phyloP scores from a whole-genome alignment of 257 asterid genomes.

The Salvia rosmarinus region DNA sequence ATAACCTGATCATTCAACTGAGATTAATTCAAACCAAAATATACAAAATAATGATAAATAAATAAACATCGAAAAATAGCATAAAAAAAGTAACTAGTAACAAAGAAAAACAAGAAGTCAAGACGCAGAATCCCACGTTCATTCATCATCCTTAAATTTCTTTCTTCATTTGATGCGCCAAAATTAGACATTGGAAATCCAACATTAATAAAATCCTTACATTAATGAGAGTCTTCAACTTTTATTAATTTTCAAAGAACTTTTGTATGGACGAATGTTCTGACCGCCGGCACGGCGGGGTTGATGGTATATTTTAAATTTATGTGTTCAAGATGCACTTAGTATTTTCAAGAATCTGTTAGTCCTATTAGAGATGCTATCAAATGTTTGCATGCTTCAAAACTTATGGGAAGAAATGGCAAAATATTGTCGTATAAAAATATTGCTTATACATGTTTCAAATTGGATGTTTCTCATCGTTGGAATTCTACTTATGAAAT shows the following conservation, averaged over 20 bases:
- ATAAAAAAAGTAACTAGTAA: not conserved
- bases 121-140: conserved; percentile 55
- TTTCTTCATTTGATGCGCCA: conserved; percentile 5
- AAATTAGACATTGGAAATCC: conserved; percentile 38
- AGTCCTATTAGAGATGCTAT: too few species aligned
- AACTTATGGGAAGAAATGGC: too few species aligned
- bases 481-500: too few species aligned
- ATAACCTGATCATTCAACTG: conserved; percentile 47
- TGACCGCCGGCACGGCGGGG: conserved; percentile 42
- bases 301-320: too few species aligned
- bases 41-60: not conserved
- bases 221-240: conserved; percentile 20
- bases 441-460: too few species aligned
- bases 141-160: conserved; percentile 43
- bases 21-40: not conserved
- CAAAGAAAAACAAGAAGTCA: conserved; percentile 36
- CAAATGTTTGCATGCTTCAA: too few species aligned
- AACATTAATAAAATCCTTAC: conserved; percentile 15
- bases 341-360: too few species aligned
- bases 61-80: not conserved
- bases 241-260: not conserved
- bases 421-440: too few species aligned
- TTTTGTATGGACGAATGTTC: conserved; percentile 42
- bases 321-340: too few species aligned
- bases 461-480: too few species aligned